Evolutionary conservation across 768 basidiomycete species (phyloP).

Genomic region (Psilocybe azurescens): DNA sequence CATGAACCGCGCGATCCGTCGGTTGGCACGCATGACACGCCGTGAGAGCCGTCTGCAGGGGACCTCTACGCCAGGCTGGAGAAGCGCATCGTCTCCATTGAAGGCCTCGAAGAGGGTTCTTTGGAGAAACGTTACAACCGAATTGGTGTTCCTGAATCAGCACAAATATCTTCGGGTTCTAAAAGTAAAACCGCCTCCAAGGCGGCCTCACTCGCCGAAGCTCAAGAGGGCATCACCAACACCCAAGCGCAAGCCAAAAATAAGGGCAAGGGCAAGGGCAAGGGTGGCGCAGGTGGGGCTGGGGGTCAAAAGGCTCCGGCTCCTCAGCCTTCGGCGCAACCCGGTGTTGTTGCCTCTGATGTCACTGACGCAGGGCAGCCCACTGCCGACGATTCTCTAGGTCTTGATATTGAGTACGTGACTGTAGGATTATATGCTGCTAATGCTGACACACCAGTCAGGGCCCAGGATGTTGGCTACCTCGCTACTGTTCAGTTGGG

Average conservation of each 20-base stretch:
- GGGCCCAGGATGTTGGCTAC: constrained; percentile 54
- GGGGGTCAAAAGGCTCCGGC: not conserved
- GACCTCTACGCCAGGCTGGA: constrained; percentile 45
- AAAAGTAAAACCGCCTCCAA: not conserved
- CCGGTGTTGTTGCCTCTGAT: constrained; percentile 1
- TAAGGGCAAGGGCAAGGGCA: not conserved
- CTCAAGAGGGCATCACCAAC: constrained; percentile 10
- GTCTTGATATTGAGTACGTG: constrained; percentile 71
- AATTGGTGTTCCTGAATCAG: constrained; percentile 24
- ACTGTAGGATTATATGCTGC: not conserved
- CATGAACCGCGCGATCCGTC: constrained; percentile 66
- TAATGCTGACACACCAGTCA: constrained; percentile 16
- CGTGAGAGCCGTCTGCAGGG: constrained; percentile 51
- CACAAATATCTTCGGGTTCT: constrained; percentile 3
- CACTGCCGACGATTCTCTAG: constrained; percentile 57
- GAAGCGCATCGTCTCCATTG: constrained; percentile 33
- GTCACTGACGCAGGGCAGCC: constrained; percentile 48
- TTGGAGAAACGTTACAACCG: constrained; percentile 34
- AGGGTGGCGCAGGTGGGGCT: not conserved
- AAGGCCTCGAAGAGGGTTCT: constrained; percentile 25
- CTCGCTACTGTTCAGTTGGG: constrained; percentile 67
- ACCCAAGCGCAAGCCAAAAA: not conserved
- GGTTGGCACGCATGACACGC: constrained; percentile 74
- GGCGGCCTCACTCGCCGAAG: constrained; percentile 4
- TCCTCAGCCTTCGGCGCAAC: not conserved